Evolutionary conservation across 768 basidiomycete genomes (phyloP).

Genomic region (Calvatia gigantea): DNA sequence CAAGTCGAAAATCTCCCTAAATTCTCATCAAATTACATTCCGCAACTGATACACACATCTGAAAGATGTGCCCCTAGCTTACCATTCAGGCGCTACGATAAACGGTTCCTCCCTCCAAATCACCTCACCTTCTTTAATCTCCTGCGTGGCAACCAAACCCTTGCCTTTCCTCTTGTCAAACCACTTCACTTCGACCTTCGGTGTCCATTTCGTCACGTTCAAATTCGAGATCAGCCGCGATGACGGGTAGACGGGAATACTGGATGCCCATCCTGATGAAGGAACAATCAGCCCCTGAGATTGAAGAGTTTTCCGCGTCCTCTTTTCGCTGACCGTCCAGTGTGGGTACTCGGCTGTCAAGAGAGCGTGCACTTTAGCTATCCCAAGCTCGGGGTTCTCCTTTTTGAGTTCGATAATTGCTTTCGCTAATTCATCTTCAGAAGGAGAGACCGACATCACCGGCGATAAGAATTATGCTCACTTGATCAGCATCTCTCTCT

Average conservation of each 20-base stretch:
- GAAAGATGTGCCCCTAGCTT: constrained; percentile 13
- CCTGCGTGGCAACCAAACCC: constrained; percentile 70
- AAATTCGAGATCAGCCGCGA: constrained; percentile 63
- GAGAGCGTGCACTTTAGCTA: constrained; percentile 64
- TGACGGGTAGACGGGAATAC: constrained; percentile 43
- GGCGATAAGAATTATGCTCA: neutral
- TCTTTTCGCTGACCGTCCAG: constrained; percentile 85
- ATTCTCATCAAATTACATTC: constrained; percentile 13
- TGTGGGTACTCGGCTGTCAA: constrained; percentile 56
- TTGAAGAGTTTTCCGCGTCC: constrained; percentile 70
- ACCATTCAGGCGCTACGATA: constrained; percentile 80
- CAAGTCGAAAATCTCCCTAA: constrained; percentile 76
- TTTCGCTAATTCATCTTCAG: constrained; percentile 59
- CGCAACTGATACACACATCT: neutral
- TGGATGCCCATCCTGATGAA: constrained; percentile 16
- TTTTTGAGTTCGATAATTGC: constrained; percentile 53
- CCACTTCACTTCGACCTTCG: constrained; percentile 61
- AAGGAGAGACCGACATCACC: constrained; percentile 34
- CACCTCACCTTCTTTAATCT: constrained; percentile 66
- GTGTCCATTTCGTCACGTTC: constrained; percentile 59
- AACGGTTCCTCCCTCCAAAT: constrained; percentile 88
- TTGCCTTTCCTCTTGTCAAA: constrained; percentile 77
- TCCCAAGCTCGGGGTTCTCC: constrained; percentile 62
- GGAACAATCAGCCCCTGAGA: constrained; percentile 44
- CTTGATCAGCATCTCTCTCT: too few relatives aligned